These are phyloP conservation scores for Hypocreales sp. DNA, from an alignment of 2,329 filamentous ascomycete species.

Conservation along the genomic window DNA sequence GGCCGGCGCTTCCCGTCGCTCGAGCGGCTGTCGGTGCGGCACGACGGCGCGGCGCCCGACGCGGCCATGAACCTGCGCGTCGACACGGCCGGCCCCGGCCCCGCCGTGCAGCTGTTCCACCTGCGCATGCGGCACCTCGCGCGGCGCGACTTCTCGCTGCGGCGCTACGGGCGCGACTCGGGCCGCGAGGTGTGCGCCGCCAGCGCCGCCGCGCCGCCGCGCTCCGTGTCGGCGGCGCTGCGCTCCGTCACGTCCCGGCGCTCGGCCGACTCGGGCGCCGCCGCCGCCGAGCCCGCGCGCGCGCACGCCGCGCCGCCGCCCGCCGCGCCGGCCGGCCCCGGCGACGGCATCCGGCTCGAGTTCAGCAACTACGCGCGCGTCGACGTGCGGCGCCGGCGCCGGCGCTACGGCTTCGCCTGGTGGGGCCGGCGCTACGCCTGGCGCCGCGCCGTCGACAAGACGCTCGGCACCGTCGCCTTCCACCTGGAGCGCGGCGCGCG, in stretches of 20 bases:
- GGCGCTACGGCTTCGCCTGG: slow-evolving; percentile 78
- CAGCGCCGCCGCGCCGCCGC: slow-evolving; percentile 37
- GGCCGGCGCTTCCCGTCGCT: slow-evolving; percentile 74
- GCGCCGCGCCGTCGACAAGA: slow-evolving; percentile 61
- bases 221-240: slow-evolving; percentile 28
- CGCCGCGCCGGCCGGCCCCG: slow-evolving; percentile 31
- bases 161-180: slow-evolving; percentile 83
- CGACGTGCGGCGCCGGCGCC: slow-evolving; percentile 55
- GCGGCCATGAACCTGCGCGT: slow-evolving; percentile 94
- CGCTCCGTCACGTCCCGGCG: slow-evolving; percentile 26
- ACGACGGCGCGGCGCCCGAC: slow-evolving; percentile 80
- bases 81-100: slow-evolving; percentile 52
- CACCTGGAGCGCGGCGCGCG: slow-evolving; percentile 57
- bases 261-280: slow-evolving; percentile 1
- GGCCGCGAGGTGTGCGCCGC: slow-evolving; percentile 86
- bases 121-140: slow-evolving; percentile 86
- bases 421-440: slow-evolving; percentile 80
- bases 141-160: slow-evolving; percentile 74
- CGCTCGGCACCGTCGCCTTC: slow-evolving; percentile 56
- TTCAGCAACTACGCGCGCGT: slow-evolving; percentile 96
- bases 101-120: slow-evolving; percentile 65
- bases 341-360: slow-evolving; percentile 75
- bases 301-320: slow-evolving; percentile 6
- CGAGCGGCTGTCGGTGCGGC: slow-evolving; percentile 65
- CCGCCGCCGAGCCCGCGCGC: background rate